Conservation (phyloP, 495 filamentous ascomycete genomes). For the Podospora sp. region DNA sequence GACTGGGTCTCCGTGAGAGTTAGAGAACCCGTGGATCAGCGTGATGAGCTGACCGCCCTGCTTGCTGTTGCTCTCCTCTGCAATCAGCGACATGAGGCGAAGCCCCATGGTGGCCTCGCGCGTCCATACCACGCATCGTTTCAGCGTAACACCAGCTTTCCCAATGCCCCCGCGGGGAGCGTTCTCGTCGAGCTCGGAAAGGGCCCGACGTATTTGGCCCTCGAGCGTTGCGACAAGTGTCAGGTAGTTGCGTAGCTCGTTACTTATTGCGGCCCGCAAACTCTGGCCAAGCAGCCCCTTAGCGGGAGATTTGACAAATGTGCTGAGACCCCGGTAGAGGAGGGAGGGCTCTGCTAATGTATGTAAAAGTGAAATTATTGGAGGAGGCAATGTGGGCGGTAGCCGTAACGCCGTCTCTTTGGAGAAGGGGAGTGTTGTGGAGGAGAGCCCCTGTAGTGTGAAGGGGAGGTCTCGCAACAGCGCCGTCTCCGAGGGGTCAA, state of each 20-base stretch:
- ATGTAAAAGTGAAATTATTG: conserved; percentile 85
- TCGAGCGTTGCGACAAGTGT: conserved; percentile 92
- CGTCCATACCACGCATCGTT: conserved; percentile 96
- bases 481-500: conserved; percentile 65
- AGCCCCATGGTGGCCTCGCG: conserved; percentile 96
- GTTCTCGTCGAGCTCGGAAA: conserved; percentile 66
- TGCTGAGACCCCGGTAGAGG: conserved; percentile 75
- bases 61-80: conserved; percentile 81
- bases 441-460: conserved; percentile 91
- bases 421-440: conserved; percentile 76
- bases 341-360: conserved; percentile 91
- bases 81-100: conserved; percentile 90
- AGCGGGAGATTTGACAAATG: conserved; percentile 72
- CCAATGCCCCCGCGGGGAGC: conserved; percentile 68
- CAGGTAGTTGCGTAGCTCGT: conserved; percentile 86
- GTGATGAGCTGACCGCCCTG: conserved; percentile 94
- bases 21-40: conserved; percentile 88
- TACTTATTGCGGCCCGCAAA: conserved; percentile 82
- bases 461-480: conserved; percentile 90
- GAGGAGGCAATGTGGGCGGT: conserved; percentile 76
- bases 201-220: conserved; percentile 84
- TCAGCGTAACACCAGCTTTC: conserved; percentile 92
- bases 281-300: conserved; percentile 83
- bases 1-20: conserved; percentile 93
- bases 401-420: conserved; percentile 67